Percentiles rank a stretch among this genome's conserved stretches.
Conservation (phyloP, 2,329 filamentous ascomycete genomes). For the Kalmusia sp. region DNA sequence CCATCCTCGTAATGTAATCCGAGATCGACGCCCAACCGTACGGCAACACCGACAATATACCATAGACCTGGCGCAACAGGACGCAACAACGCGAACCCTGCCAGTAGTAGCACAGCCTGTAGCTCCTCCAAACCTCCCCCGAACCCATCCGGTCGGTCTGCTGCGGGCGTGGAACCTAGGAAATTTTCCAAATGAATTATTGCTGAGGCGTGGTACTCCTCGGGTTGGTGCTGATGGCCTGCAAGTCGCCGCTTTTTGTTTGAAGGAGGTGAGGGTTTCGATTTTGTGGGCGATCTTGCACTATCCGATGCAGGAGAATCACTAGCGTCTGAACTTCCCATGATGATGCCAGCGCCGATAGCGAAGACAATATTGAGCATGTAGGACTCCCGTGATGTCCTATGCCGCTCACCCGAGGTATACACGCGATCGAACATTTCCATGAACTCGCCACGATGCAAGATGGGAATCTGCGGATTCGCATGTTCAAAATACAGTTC, state of each 20-base stretch:
- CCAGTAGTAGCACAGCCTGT: conserved; percentile 89
- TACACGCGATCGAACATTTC: conserved; percentile 85
- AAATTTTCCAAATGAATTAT: conserved; percentile 91
- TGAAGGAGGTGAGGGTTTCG: conserved; percentile 39
- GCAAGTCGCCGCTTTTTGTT: conserved; percentile 49
- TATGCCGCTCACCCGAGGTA: conserved; percentile 67
- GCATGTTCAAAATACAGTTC: conserved; percentile 94
- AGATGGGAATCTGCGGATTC: conserved; percentile 92
- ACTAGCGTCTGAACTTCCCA: conserved; percentile 59
- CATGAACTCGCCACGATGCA: conserved; percentile 90
- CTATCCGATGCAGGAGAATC: conserved; percentile 40
- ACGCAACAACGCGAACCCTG: conserved; percentile 87
- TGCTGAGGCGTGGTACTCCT: conserved; percentile 95
- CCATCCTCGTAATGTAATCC: conserved; percentile 94
- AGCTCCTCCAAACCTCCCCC: conserved; percentile 92
- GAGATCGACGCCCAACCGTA: conserved; percentile 87
- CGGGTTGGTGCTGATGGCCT: conserved; percentile 75
- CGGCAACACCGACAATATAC: conserved; percentile 96
- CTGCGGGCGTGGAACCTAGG: conserved; percentile 68
- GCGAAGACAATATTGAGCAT: conserved; percentile 97
- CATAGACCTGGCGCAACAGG: conserved; percentile 93
- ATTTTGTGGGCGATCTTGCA: conserved; percentile 34
- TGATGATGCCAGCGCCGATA: conserved; percentile 91
- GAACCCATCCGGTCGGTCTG: conserved; percentile 67
- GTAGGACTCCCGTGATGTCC: conserved; percentile 84